These are phyloP conservation scores for Diaporthe citri DNA, from an alignment of 2,329 filamentous ascomycete species.

Conservation along the genomic window DNA sequence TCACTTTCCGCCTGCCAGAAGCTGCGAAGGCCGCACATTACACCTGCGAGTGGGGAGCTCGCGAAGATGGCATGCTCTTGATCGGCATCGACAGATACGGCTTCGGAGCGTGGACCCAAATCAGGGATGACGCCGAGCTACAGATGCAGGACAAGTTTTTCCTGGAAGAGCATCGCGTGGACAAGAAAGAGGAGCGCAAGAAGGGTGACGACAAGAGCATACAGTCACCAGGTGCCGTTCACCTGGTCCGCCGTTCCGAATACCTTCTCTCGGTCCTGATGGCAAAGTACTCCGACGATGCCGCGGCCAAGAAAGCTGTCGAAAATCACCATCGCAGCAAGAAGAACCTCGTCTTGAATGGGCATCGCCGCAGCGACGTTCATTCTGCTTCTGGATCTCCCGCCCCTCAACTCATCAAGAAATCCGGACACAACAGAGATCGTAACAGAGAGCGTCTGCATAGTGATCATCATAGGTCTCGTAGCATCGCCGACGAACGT, in stretches of 20 bases:
- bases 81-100: slow-evolving; percentile 94
- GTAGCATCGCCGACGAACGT: slow-evolving; percentile 64
- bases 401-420: slow-evolving; percentile 67
- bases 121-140: slow-evolving; percentile 90
- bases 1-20: slow-evolving; percentile 87
- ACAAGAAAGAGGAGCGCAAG: slow-evolving; percentile 93
- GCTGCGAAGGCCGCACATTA: slow-evolving; percentile 94
- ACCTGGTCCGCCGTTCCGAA: slow-evolving; percentile 93
- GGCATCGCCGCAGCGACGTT: slow-evolving; percentile 70
- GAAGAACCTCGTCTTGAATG: slow-evolving; percentile 76
- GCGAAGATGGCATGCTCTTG: slow-evolving; percentile 97
- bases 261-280: slow-evolving; percentile 96
- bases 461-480: slow-evolving; percentile 63
- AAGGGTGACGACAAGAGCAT: slow-evolving; percentile 83
- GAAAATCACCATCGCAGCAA: slow-evolving; percentile 97
- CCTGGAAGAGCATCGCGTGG: slow-evolving; percentile 96
- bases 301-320: slow-evolving; percentile 80
- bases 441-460: slow-evolving; percentile 63
- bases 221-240: slow-evolving; percentile 96
- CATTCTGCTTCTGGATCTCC: slow-evolving; percentile 79
- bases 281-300: slow-evolving; percentile 83
- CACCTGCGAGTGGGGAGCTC: slow-evolving; percentile 89
- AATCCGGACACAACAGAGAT: slow-evolving; percentile 60
- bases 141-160: slow-evolving; percentile 93
- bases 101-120: slow-evolving; percentile 95